Conservation (phyloP, 352 stramenopile species). For the Phytophthora foliorum region DNA sequence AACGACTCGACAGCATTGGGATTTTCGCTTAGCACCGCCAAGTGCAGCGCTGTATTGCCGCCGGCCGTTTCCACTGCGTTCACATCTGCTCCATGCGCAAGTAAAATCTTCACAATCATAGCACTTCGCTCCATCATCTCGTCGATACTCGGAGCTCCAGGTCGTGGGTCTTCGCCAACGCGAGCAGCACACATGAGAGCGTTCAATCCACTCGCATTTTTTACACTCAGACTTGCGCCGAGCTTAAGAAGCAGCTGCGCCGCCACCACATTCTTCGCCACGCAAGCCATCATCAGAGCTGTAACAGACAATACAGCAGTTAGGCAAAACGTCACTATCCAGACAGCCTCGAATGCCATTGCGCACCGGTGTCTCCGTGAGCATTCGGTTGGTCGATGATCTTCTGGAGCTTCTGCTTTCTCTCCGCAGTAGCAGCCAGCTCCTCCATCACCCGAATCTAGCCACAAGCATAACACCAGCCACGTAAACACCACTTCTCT, state of each 20-base stretch:
- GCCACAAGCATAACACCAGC: not conserved
- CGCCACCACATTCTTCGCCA: constrained; percentile 74
- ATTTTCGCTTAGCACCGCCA: constrained; percentile 80
- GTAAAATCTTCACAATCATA: constrained; percentile 60
- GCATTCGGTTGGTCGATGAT: constrained; percentile 72
- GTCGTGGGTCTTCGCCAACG: constrained; percentile 45
- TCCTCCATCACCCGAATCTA: constrained; percentile 71
- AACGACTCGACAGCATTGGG: constrained; percentile 47
- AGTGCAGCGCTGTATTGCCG: constrained; percentile 78
- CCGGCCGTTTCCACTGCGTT: constrained; percentile 54
- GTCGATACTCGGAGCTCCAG: constrained; percentile 29
- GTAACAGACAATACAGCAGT: not conserved
- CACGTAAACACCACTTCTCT: not conserved
- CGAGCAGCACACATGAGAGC: constrained; percentile 83
- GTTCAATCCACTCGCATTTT: constrained; percentile 73
- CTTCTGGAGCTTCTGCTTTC: constrained; percentile 54
- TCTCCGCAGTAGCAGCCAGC: constrained; percentile 55
- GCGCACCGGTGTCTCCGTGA: constrained; percentile 81
- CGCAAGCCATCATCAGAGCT: constrained; percentile 91
- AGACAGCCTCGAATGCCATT: not conserved
- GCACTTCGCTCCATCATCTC: constrained; percentile 58
- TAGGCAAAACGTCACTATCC: not conserved
- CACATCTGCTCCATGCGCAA: constrained; percentile 48
- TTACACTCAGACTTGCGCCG: constrained; percentile 42
- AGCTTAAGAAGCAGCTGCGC: constrained; percentile 59